Evolutionary conservation across 192 early-diverging fungal species (phyloP).

Genomic region (Backusella psychrophila): DNA sequence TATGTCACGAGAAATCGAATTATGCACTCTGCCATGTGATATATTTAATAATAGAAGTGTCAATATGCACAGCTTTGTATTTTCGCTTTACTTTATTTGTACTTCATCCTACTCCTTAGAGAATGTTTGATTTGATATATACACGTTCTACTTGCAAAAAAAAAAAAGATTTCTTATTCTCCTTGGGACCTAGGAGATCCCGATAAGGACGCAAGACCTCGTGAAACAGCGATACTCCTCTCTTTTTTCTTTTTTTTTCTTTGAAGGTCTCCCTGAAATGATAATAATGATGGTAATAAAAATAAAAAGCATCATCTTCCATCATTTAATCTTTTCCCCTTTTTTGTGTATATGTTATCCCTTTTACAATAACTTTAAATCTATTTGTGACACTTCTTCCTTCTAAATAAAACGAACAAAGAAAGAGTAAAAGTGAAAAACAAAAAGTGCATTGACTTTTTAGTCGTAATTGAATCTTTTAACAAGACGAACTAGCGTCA

Average conservation of each 20-base stretch:
- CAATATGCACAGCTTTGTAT: not conserved
- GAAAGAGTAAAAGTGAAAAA: not conserved
- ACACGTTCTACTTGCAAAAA: not conserved
- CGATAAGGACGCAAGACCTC: slow-evolving; percentile 17
- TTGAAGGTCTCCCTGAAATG: not conserved
- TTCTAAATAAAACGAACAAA: slow-evolving; percentile 8
- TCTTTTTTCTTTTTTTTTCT: not conserved
- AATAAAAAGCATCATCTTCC: slow-evolving; percentile 2
- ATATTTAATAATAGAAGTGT: not conserved
- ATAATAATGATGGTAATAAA: not conserved
- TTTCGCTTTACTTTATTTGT: not conserved
- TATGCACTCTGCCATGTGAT: not conserved
- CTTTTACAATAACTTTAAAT: not conserved
- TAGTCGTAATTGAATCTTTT: not conserved
- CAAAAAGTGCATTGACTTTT: not conserved
- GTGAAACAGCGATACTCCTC: not conserved
- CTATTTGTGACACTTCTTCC: not conserved
- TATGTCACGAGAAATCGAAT: not conserved
- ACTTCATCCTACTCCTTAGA: not conserved
- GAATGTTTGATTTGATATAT: not conserved
- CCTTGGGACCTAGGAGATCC: not conserved
- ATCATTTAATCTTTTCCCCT: not conserved
- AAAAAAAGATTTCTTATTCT: slow-evolving; percentile 2
- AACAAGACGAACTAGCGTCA: not conserved
- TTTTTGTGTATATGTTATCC: not conserved